Evolutionary conservation across 129 eudicot genomes (phyloP), one percentile per base, ranked within the genome.

Genomic region (Heracleum sosnowskyi): DNA sequence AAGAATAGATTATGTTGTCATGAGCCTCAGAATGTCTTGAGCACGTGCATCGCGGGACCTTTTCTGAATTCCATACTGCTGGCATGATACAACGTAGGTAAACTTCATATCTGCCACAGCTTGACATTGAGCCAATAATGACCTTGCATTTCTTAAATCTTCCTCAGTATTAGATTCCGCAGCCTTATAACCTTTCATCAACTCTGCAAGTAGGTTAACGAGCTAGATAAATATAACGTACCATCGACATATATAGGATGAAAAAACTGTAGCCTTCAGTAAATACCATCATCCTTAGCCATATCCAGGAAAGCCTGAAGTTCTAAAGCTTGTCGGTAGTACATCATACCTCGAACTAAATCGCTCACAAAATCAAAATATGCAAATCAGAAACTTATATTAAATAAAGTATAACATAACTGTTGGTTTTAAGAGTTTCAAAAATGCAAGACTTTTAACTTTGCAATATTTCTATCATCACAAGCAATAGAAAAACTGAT

Each of bases 21-120:
- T 93, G 75, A 93, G 98, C 80, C 82, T 93, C 64, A 93, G 84
- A 80, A 93, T 91, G 86, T 93, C 97, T 71, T 85, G 85, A n/a
- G 98, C 97, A 80, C 86, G 89, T 33, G 86, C 80, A 86, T 93
- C 97, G 16, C 89, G 88, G 35, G 89, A 82, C 84, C 98, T 76
- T 84, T 93, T 93, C 46, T 93, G 96, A 79, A 89, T 81, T 64
- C 98, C 97, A 64, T 91, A 93, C 51, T 91, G 96, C 81, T 93
- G 98, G 86, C 91, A 93, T 24, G 98, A 91, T 16, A 93, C 91
- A 13, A 93, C 98, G 76, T 87, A 91, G 3, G 93, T 85, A 83
- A 91, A 93, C 85, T 93, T 93, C 98, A 93, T 89, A 79, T 93
- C 98, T 47, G 97, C 96, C 39, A 93, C 89, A 74, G 98, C 97